A percentile compares a stretch with the other conserved stretches of the same genome.
Conservation (phyloP, 768 basidiomycete species). For the Neoboletus subvelutipes region DNA sequence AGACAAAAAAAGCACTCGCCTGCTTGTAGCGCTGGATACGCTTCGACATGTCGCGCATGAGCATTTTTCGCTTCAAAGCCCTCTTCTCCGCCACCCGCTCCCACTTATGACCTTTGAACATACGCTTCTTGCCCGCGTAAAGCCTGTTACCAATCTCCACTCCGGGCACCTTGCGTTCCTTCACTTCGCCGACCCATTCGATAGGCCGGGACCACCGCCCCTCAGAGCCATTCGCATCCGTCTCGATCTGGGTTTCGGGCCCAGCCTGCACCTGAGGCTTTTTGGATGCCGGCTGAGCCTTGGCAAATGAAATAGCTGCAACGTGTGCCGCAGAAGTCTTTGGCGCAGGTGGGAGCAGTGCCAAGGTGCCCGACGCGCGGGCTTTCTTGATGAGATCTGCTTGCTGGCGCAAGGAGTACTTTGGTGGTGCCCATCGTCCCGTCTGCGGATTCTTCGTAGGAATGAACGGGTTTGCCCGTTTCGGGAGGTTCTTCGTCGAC, state of each 20-base stretch:
- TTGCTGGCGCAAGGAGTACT: conserved; percentile 73
- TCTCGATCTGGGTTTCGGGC: not conserved
- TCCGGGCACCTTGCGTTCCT: conserved; percentile 44
- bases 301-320: conserved; percentile 20
- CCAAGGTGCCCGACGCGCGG: conserved; percentile 47
- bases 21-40: conserved; percentile 65
- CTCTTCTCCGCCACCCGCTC: conserved; percentile 56
- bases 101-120: conserved; percentile 96
- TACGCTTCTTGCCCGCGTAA: conserved; percentile 74
- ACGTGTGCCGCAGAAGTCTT: conserved; percentile 43
- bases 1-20: conserved; percentile 40
- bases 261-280: not conserved
- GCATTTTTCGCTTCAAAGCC: conserved; percentile 47
- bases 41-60: conserved; percentile 69
- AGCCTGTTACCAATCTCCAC: conserved; percentile 59
- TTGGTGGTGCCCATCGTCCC: conserved; percentile 66
- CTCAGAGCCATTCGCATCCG: not conserved
- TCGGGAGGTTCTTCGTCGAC: conserved; percentile 15
- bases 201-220: conserved; percentile 26
- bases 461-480: conserved; percentile 64
- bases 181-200: conserved; percentile 43
- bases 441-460: conserved; percentile 58
- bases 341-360: conserved; percentile 67
- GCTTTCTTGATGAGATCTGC: conserved; percentile 78
- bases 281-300: conserved; percentile 11